phyloP scores from a whole-genome alignment of 2,329 filamentous ascomycete genomes.

The Rutstroemia sp. region DNA sequence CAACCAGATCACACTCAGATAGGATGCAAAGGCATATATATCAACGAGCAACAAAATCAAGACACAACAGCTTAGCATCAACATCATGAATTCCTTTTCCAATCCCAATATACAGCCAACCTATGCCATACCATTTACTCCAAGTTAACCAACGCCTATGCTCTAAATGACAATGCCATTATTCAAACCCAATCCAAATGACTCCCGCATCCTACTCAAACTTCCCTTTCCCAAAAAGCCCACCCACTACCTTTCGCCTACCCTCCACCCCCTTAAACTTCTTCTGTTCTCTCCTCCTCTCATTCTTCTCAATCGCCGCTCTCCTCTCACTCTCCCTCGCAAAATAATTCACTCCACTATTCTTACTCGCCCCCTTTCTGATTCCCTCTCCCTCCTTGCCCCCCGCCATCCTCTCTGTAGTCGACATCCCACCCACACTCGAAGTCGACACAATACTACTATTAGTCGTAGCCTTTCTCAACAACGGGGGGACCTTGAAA shows the following conservation, averaged over 20 bases:
- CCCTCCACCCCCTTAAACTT: constrained; percentile 51
- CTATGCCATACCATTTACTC: neutral
- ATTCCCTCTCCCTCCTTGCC: constrained; percentile 41
- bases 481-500: constrained; percentile 64
- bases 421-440: constrained; percentile 22
- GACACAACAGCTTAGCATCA: neutral
- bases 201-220: constrained; percentile 33
- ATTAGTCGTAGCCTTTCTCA: constrained; percentile 67
- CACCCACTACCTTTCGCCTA: constrained; percentile 48
- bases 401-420: constrained; percentile 28
- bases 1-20: too few species aligned
- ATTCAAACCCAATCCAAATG: too few species aligned
- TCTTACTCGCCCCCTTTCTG: constrained; percentile 53
- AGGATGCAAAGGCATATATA: neutral
- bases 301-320: constrained; percentile 47
- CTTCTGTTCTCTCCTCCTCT: constrained; percentile 49
- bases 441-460: constrained; percentile 33
- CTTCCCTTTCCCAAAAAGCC: constrained; percentile 48
- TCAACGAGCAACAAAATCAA: neutral
- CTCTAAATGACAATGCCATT: too few species aligned
- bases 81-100: neutral
- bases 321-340: constrained; percentile 51
- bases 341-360: constrained; percentile 53
- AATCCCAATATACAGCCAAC: neutral
- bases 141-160: neutral